Evolutionary conservation across 2,329 filamentous ascomycete genomes (phyloP), one percentile per base, ranked within the genome.

Genomic region (Hortaea werneckii): DNA sequence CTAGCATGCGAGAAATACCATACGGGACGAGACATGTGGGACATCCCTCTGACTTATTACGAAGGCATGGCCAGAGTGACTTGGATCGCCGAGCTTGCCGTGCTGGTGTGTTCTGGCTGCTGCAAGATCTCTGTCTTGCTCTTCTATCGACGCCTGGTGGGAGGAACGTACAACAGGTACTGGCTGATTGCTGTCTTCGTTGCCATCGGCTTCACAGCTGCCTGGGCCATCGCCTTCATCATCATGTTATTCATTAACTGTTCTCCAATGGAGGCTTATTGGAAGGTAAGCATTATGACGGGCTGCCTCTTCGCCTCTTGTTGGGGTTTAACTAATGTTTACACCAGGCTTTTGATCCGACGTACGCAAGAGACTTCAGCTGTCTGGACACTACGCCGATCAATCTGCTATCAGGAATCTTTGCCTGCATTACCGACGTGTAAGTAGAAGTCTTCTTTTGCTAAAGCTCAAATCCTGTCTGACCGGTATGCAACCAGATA

Each of bases 301-400:
- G 20, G 20, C 20, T 20, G 20, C 20, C 20, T 20, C 20, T 4
- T 20, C 20, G 20, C 20, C 20, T 20, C 20, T 20, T 20, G 2
- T 20, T 4, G 20, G 20, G 20, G 20, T 20, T 20, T 20, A 20
- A 20, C 20, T 20, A 20, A 20, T 20, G 20, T 20, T 20, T 20
- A 20, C 20, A 20, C 20, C 20, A 20, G 37, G 47, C 48, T 5
- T 50, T 38, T 28, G 38, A 40, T 20, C 44, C 38, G 5, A 42
- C 6, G 12, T 55, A 50, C 35, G 50, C 52, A 12, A 11, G 49
- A 1, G 13, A 44, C 20, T 55, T 66, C 45, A 40, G 61, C 10
- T 47, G 63, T 43, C 7, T 43, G 46, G 5, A 67, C 58, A 51
- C 51, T 50, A 13, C 47, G 63, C 58, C 54, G 9, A 45, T 58